Percentiles rank a stretch among this genome's conserved stretches.
phyloP scores from a whole-genome alignment of 2,329 filamentous ascomycete species.

The Neonectria sp. region DNA sequence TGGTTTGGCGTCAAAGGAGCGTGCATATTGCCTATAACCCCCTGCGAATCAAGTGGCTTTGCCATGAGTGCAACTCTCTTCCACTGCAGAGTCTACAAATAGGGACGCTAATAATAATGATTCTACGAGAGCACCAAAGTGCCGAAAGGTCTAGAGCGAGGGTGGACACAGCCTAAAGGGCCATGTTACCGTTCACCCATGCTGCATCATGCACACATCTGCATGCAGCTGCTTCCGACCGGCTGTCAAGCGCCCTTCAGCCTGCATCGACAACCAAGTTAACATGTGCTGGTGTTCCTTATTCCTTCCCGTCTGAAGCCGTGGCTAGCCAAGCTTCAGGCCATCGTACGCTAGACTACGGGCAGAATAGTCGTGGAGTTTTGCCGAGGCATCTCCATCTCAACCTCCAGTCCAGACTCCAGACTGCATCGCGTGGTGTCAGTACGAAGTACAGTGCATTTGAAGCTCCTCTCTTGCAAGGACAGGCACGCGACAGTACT shows the following conservation, averaged over 20 bases:
- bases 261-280: not conserved
- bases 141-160: not conserved
- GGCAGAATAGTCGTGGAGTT: not conserved
- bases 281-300: not conserved
- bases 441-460: not conserved
- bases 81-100: not conserved
- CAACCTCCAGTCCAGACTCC: not conserved
- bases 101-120: not conserved
- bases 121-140: not conserved
- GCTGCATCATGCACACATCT: not conserved
- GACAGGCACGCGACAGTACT: not conserved
- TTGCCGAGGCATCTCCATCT: constrained; percentile 4
- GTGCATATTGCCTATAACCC: not conserved
- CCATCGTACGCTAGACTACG: not conserved
- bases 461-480: not conserved
- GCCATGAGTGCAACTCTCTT: not conserved
- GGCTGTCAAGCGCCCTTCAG: constrained; percentile 1
- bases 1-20: not conserved
- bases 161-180: not conserved
- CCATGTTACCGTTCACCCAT: not conserved
- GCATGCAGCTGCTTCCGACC: constrained; percentile 5
- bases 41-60: not conserved
- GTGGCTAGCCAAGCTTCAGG: not conserved
- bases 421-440: not conserved
- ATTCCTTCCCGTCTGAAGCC: not conserved